Evolutionary conservation across 805 yeast genomes (phyloP), one percentile per base, ranked within the genome.

Genomic region (Candida nemodendra): DNA sequence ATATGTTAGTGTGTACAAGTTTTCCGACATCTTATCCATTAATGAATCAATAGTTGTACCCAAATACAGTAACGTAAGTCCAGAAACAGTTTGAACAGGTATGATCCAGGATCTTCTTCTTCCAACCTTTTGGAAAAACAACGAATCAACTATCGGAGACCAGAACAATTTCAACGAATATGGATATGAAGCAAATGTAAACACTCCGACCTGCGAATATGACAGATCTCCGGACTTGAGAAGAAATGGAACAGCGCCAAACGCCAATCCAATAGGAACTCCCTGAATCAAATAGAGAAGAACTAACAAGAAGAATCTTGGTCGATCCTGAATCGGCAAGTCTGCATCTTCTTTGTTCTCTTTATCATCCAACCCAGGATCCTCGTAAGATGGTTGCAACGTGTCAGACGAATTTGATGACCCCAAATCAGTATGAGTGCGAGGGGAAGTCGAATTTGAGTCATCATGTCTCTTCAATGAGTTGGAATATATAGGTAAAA

Each of bases 71-170:
- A 91, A 65, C 2, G 85, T 75, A 0, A 79, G 17, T 0, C 95
- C 89, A 12, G 90, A 82, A n/a, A 88, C 65, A 4, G 79, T 61
- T 61, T 93, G 99, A 30, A 91, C 81, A 0, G 99, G 99, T 9
- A 93, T 76, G 52, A 93, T 90, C 99, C 99, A 93, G 9, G 91
- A 78, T 54, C 88, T 74, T 51, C 99, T 69, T 38, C 97, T 75
- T 4, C 99, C 99, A 23, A 85, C 50, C 31, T 62, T 67, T 18
- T 69, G 68, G 42, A 71, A 72, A 57, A 82, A 93, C 14, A 87
- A 59, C 1, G 97, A 90, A 59, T 93, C 99, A 8, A 93, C 97
- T 13, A 93, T 74, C 0, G 99, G 99, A 11, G 96, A 85, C 98
- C 99, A 93, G 31, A 91, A 63, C 40, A 93, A 72, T 61, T 93